A percentile compares a stretch with the other conserved stretches of the same genome.
Evolutionary conservation across 2,329 filamentous ascomycete species (phyloP).

Genomic region (Pestalotiopsis sp.): DNA sequence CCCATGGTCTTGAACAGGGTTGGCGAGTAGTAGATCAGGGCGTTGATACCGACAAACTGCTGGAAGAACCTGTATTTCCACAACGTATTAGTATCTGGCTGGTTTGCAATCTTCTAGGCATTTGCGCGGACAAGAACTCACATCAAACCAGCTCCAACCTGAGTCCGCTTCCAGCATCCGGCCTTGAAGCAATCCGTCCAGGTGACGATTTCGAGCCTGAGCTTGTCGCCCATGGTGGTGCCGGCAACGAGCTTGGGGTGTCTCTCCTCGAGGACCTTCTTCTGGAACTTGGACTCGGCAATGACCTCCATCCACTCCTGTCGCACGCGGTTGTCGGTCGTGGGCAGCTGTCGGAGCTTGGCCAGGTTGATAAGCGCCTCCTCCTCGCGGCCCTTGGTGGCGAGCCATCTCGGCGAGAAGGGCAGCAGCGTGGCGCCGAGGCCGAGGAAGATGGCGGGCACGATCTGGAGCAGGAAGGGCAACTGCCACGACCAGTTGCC

Average conservation of each 20-base stretch:
- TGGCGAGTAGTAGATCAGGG: conserved; percentile 49
- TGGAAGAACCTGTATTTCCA: neutral
- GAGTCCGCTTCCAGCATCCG: conserved; percentile 46
- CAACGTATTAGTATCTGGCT: neutral
- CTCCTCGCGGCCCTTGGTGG: conserved; percentile 13
- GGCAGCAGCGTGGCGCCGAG: conserved; percentile 2
- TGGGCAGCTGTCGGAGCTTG: conserved; percentile 50
- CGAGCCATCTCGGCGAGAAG: conserved; percentile 13
- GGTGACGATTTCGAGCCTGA: conserved; percentile 48
- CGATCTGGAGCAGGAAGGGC: conserved; percentile 13
- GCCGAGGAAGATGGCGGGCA: conserved; percentile 1
- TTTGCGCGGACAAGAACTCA: conserved; percentile 22
- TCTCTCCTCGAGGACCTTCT: conserved; percentile 39
- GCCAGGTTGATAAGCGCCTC: conserved; percentile 20
- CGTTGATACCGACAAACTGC: conserved; percentile 50
- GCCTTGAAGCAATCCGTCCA: conserved; percentile 53
- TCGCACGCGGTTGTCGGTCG: conserved; percentile 49
- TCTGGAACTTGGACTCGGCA: conserved; percentile 55
- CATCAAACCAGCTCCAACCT: conserved; percentile 52
- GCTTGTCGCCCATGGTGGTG: conserved; percentile 30
- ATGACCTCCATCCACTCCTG: conserved; percentile 52
- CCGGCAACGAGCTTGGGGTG: conserved; percentile 31
- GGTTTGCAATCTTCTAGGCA: conserved; percentile 46
- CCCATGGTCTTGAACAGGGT: conserved; percentile 50
- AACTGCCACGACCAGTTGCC: conserved; percentile 13